A percentile compares a stretch with the other conserved stretches of the same genome.
phyloP scores from a whole-genome alignment of 345 rosid species.

The Lumnitzera racemosa region DNA sequence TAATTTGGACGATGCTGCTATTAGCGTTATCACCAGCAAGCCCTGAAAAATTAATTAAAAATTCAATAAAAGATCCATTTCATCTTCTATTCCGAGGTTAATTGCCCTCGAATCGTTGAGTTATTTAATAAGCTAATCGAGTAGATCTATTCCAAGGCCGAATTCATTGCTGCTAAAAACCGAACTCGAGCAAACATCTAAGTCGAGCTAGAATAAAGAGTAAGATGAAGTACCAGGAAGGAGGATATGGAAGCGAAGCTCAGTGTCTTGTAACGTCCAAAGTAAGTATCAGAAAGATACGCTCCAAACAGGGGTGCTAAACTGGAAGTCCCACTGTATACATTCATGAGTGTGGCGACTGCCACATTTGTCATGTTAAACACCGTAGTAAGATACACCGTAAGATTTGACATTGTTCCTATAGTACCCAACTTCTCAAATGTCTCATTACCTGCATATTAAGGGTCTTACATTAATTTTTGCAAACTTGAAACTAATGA shows the following conservation, averaged over 20 bases:
- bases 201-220: neutral
- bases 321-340: constrained; percentile 13
- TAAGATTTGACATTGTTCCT: constrained; percentile 10
- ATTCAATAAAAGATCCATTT: neutral
- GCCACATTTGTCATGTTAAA: constrained; percentile 16
- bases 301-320: constrained; percentile 14
- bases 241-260: constrained; percentile 13
- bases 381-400: constrained; percentile 17
- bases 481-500: neutral
- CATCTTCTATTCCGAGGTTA: neutral
- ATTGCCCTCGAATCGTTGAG: too few species aligned
- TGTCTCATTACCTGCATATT: constrained; percentile 14
- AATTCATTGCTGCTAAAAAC: too few species aligned
- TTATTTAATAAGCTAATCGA: too few species aligned
- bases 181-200: too few species aligned
- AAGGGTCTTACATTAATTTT: neutral
- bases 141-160: too few species aligned
- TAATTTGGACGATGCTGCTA: constrained; percentile 12
- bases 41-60: constrained; percentile 9
- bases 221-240: constrained; percentile 9
- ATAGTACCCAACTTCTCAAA: constrained; percentile 20
- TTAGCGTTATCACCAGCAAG: constrained; percentile 11
- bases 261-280: constrained; percentile 17
- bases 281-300: constrained; percentile 16
- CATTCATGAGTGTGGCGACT: constrained; percentile 12